phyloP scores from a whole-genome alignment of 139 green algal species.

The Chlorella sp. region DNA sequence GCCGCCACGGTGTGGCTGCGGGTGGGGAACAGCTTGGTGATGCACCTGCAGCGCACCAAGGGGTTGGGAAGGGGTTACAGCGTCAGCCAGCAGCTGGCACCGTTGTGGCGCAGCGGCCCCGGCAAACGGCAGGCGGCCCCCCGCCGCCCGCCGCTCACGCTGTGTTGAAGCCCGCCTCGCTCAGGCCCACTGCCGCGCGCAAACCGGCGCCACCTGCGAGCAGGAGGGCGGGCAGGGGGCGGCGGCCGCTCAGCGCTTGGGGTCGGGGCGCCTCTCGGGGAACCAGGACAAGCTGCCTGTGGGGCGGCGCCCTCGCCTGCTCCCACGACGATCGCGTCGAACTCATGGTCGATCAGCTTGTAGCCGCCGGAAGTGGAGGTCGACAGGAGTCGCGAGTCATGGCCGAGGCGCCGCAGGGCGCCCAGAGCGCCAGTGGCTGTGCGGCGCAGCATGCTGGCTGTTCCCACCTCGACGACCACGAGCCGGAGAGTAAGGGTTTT shows the following conservation, averaged over 20 bases:
- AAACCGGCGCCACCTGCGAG: conserved; percentile 81
- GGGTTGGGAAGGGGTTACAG: too few relatives aligned
- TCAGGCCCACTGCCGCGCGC: conserved; percentile 92
- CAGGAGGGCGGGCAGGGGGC: not conserved
- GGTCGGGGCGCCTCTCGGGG: not conserved
- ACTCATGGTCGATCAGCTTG: conserved; percentile 96
- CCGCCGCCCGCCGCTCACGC: conserved; percentile 71
- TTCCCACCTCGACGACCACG: too few relatives aligned
- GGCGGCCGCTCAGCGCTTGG: not conserved
- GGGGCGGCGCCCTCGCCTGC: conserved; percentile 66
- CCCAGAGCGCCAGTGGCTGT: not conserved
- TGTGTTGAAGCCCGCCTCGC: conserved; percentile 96
- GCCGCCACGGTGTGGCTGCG: conserved; percentile 98
- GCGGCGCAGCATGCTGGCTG: not conserved
- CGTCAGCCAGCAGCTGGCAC: too few relatives aligned
- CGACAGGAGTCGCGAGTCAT: not conserved
- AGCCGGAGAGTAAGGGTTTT: too few relatives aligned
- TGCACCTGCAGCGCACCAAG: conserved; percentile 72
- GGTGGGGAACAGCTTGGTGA: conserved; percentile 99
- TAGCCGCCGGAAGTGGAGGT: conserved; percentile 63
- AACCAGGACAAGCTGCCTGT: not conserved
- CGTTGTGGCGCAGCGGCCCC: not conserved
- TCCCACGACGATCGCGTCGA: conserved; percentile 97
- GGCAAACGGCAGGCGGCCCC: not conserved
- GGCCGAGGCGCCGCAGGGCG: not conserved